Evolutionary conservation across 805 yeast species (phyloP).

Genomic region (Kluyveromyces aestuarii): DNA sequence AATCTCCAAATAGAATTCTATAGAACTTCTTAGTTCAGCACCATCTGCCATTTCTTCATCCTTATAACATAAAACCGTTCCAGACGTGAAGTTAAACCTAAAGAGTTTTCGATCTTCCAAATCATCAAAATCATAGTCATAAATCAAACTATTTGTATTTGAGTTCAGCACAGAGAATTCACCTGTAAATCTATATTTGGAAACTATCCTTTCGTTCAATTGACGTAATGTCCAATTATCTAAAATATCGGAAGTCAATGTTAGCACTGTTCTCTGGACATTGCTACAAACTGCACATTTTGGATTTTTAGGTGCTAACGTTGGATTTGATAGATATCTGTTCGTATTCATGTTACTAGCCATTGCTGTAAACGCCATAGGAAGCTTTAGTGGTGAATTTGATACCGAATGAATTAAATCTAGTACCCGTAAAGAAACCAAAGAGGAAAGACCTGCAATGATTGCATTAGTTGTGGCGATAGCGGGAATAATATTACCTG

Average conservation of each 20-base stretch:
- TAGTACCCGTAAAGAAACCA: slow-evolving; percentile 57
- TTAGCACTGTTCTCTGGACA: slow-evolving; percentile 43
- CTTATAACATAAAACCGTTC: slow-evolving; percentile 58
- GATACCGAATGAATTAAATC: slow-evolving; percentile 25
- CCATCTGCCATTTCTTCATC: slow-evolving; percentile 63
- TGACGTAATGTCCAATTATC: slow-evolving; percentile 33
- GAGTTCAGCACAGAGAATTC: slow-evolving; percentile 26
- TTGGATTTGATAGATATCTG: slow-evolving; percentile 57
- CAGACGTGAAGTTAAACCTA: slow-evolving; percentile 47
- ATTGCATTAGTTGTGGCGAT: slow-evolving; percentile 97
- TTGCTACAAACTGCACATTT: slow-evolving; percentile 59
- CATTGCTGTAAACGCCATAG: slow-evolving; percentile 44
- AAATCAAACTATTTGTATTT: slow-evolving; percentile 46
- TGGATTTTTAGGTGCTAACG: slow-evolving; percentile 52
- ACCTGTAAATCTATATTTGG: slow-evolving; percentile 42
- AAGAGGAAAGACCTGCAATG: slow-evolving; percentile 78
- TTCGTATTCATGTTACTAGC: slow-evolving; percentile 36
- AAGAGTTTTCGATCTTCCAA: slow-evolving; percentile 41
- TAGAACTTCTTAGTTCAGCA: slow-evolving; percentile 35
- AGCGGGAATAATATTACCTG: slow-evolving; percentile 97
- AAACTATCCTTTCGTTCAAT: slow-evolving; percentile 42
- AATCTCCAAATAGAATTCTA: slow-evolving; percentile 48
- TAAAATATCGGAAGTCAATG: slow-evolving; percentile 22
- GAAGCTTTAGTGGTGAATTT: slow-evolving; percentile 28
- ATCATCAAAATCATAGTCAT: slow-evolving; percentile 86